These are phyloP conservation scores for Castanopsis chinensis DNA, from an alignment of 306 rosid genomes.

Conservation along the genomic window DNA sequence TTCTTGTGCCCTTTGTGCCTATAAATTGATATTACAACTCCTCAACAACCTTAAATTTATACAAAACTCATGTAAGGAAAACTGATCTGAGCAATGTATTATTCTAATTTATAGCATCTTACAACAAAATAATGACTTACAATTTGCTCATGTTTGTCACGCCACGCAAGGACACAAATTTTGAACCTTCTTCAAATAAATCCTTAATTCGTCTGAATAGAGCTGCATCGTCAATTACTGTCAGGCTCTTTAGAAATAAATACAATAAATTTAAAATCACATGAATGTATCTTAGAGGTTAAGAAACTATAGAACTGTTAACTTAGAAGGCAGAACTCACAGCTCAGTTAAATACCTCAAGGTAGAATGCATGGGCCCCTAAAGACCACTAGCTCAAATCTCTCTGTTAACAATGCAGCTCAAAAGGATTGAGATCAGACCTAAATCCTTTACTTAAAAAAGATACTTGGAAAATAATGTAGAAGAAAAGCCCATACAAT, in stretches of 20 bases:
- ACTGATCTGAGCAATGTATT: not conserved
- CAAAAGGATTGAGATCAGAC: not conserved
- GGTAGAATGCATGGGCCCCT: conserved; percentile 23
- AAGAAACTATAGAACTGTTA: not conserved
- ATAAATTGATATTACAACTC: conserved; percentile 9
- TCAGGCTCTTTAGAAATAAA: too few species aligned
- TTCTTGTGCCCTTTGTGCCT: too few species aligned
- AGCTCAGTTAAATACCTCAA: conserved; percentile 4
- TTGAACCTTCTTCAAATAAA: conserved; percentile 12
- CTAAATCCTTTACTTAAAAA: not conserved
- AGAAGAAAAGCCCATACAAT: conserved; percentile 28
- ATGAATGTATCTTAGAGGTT: not conserved
- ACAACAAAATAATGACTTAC: conserved; percentile 2
- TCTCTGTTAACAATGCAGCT: conserved; percentile 13
- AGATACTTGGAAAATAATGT: conserved; percentile 10
- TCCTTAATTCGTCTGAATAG: conserved; percentile 23
- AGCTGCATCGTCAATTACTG: not conserved
- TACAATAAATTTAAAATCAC: not conserved
- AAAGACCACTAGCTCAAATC: conserved; percentile 27
- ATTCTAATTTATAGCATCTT: not conserved
- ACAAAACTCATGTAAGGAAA: not conserved
- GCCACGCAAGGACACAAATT: not conserved
- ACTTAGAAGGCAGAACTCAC: conserved; percentile 18
- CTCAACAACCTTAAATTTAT: conserved; percentile 25
- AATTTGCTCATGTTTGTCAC: conserved; percentile 10